Percentiles rank a stretch among this genome's conserved stretches.
Evolutionary conservation across 139 green algal genomes (phyloP).

Genomic region (Ettlia oleoabundans): DNA sequence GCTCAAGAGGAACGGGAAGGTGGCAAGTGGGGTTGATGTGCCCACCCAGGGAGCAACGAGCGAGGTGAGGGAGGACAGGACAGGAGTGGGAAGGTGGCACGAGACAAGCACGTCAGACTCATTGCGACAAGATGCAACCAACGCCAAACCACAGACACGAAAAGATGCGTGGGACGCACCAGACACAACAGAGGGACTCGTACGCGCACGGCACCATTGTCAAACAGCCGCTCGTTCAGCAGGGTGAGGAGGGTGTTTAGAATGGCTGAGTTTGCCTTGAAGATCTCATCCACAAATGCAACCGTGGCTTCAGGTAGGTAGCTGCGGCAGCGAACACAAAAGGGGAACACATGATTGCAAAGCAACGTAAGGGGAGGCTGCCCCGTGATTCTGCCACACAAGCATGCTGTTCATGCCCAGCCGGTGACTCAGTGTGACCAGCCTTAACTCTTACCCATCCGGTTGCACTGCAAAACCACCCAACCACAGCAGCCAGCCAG

Average conservation of each 20-base stretch:
- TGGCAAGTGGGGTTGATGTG: no score
- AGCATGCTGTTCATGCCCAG: no score
- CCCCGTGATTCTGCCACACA: no score
- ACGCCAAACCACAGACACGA: background rate
- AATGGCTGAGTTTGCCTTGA: slow-evolving; percentile 95
- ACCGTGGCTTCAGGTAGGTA: slow-evolving; percentile 92
- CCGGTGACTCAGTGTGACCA: no score
- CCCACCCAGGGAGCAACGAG: background rate
- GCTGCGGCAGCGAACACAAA: slow-evolving; percentile 60
- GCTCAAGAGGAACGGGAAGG: no score
- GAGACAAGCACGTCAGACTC: no score
- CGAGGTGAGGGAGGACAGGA: background rate
- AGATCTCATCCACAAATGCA: slow-evolving; percentile 98
- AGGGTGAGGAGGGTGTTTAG: slow-evolving; percentile 97
- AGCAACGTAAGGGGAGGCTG: no score
- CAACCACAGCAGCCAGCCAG: no score
- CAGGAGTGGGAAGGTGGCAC: no score
- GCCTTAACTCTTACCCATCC: no score
- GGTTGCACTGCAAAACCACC: no score
- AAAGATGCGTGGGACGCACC: slow-evolving; percentile 65
- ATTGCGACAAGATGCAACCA: no score
- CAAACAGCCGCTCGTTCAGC: slow-evolving; percentile 97
- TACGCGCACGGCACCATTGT: slow-evolving; percentile 89
- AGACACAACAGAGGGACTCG: slow-evolving; percentile 77
- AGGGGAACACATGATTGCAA: background rate